Evolutionary conservation across 495 filamentous ascomycete species (phyloP).

Genomic region (Durotheca rogersii): DNA sequence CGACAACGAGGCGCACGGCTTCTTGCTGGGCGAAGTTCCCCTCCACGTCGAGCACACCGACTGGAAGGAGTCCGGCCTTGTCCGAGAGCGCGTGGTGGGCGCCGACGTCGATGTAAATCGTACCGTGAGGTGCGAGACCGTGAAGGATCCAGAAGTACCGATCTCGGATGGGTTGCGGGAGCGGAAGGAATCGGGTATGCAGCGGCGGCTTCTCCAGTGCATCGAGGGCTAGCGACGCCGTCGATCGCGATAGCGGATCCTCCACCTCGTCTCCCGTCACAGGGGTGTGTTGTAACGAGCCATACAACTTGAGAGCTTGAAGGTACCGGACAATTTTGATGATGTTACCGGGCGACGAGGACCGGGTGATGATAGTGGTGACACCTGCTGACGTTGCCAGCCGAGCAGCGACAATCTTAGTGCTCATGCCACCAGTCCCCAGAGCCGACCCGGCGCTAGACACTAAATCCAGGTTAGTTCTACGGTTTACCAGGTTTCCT

Average conservation of each 20-base stretch:
- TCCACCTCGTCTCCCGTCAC: conserved; percentile 28
- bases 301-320: conserved; percentile 55
- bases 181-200: conserved; percentile 91
- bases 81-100: conserved; percentile 74
- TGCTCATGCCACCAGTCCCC: conserved; percentile 97
- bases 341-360: conserved; percentile 91
- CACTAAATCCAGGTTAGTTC: conserved; percentile 46
- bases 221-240: conserved; percentile 38
- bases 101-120: conserved; percentile 85
- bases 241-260: conserved; percentile 39
- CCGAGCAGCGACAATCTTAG: conserved; percentile 92
- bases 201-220: conserved; percentile 55
- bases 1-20: conserved; percentile 79
- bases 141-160: conserved; percentile 96
- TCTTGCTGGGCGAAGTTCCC: conserved; percentile 90
- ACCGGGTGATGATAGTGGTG: conserved; percentile 90
- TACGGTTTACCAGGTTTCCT: neutral
- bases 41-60: conserved; percentile 84
- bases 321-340: conserved; percentile 79
- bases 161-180: conserved; percentile 82
- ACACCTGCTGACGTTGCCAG: conserved; percentile 94
- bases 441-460: conserved; percentile 84
- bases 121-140: conserved; percentile 89
- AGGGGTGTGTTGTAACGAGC: conserved; percentile 29
- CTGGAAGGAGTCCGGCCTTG: conserved; percentile 88